Evolutionary conservation across 75 land plant species (phyloP).

Genomic region (Cunninghamia lanceolata): DNA sequence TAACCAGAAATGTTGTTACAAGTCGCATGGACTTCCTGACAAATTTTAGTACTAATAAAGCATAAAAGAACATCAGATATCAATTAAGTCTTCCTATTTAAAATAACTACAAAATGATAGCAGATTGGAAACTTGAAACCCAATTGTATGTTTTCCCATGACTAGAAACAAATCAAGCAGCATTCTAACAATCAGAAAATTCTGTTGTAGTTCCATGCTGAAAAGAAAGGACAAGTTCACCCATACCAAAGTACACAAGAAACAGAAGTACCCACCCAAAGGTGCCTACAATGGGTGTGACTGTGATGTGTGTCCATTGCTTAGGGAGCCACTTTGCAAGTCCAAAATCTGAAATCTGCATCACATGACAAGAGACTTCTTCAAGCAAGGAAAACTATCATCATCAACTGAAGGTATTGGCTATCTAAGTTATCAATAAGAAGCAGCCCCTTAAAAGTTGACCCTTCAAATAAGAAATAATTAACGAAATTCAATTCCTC

Average conservation of each 20-base stretch:
- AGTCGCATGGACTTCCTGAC: neutral
- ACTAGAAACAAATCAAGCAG: neutral
- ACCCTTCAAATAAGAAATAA: neutral
- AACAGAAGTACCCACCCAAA: conserved; percentile 64
- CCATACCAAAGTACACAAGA: neutral
- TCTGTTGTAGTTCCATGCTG: neutral
- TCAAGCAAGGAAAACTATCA: neutral
- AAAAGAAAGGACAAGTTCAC: neutral
- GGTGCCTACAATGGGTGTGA: conserved; percentile 92
- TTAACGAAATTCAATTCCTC: neutral
- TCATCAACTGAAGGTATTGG: neutral
- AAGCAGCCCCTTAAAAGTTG: neutral
- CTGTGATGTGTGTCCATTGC: conserved; percentile 83
- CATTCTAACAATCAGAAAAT: neutral
- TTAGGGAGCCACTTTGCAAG: conserved; percentile 97
- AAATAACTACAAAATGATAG: neutral
- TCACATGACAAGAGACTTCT: neutral
- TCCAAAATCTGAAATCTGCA: conserved; percentile 89
- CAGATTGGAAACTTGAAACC: neutral
- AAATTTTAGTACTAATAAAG: neutral
- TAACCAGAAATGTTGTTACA: neutral
- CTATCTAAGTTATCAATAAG: neutral
- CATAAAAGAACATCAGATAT: neutral
- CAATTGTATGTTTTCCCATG: neutral
- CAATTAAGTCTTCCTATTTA: neutral